phyloP scores from a whole-genome alignment of 768 basidiomycete genomes.

The Agrocybe praecox region DNA sequence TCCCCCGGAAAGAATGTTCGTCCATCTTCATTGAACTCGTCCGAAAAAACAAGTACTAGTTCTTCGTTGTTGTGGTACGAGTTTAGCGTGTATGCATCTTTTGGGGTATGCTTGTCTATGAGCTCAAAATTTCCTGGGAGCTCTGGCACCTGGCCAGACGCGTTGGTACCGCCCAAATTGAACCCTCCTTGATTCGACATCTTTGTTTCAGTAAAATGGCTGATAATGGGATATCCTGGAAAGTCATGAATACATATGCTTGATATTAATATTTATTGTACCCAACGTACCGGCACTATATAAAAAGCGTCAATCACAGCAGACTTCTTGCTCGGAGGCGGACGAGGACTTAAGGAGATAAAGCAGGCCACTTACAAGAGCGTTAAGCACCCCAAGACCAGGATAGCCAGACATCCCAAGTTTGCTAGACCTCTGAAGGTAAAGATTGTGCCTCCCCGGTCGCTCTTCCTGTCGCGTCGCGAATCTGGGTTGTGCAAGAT shows the following conservation, averaged over 20 bases:
- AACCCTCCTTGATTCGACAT: constrained; percentile 47
- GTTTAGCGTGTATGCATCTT: constrained; percentile 43
- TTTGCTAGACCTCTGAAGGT: constrained; percentile 65
- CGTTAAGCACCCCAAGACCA: constrained; percentile 43
- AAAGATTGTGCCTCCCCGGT: constrained; percentile 58
- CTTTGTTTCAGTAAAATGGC: constrained; percentile 34
- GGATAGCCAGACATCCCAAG: constrained; percentile 60
- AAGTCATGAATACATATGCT: neutral
- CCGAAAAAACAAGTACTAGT: constrained; percentile 51
- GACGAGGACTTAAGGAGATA: neutral
- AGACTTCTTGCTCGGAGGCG: neutral
- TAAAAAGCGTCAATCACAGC: neutral
- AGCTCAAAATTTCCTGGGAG: constrained; percentile 55
- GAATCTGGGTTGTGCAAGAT: constrained; percentile 64
- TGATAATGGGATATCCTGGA: constrained; percentile 44
- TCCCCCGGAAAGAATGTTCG: constrained; percentile 62
- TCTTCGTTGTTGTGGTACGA: constrained; percentile 51
- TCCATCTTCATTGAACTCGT: constrained; percentile 73
- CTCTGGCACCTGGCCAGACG: constrained; percentile 60
- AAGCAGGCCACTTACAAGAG: constrained; percentile 49
- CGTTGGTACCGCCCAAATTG: constrained; percentile 68
- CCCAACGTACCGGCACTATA: neutral
- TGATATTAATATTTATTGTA: neutral
- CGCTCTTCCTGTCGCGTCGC: constrained; percentile 49
- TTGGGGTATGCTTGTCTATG: constrained; percentile 73